Base-by-base conservation (phyloP, 2,329 filamentous ascomycete species). In the Clonostachys solani region DNA sequence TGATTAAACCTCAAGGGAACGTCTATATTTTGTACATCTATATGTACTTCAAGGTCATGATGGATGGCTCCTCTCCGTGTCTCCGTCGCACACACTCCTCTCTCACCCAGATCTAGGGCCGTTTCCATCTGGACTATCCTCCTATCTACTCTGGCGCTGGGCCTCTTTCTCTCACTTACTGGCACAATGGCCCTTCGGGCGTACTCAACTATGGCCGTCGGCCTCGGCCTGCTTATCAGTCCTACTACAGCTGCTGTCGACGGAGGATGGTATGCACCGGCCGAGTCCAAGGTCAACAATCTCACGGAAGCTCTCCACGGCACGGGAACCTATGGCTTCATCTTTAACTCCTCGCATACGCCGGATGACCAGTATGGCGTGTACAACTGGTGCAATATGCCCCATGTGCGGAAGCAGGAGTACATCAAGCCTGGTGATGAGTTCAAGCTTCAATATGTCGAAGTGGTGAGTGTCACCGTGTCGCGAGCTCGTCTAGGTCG, bases 321-420 rank as follows among this genome's bases (percentile, higher is more conserved):
- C 8, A 68, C 73, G 3, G 88, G 86, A 2, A 76, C 83, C 0
- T 84, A 89, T 61, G 87, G 86, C 3, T 92, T 90, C 60, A 75
- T 88, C 16, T 94, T 84, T 67, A 83, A 89, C 58, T 75, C 77
- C 34, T 89, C 86, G 2, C 54, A 67, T 2, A 78, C 79, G 0
- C 80, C 86, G 0, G 67, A 73, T 46, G 59, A 65, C 1, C 55
- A 71, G 36, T 85, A 87, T 64, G 80, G 81, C 6, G 74, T 69
- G 2, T 92, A 92, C 65, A 90, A 92, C 63, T 92, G 77, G 76
- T 94, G 89, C 66, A 92, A 94, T 59, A 94, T 94, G 87, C 89
- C 89, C 1, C 89, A 92, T 66, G 85, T 88, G n/a, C 77, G 87
- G 33, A 67, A 63, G 18, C 64, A 65, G 13, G 86, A 89, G 57